These are phyloP conservation scores for Barbarea vulgaris DNA, from an alignment of 345 rosid species.

Conservation along the genomic window DNA sequence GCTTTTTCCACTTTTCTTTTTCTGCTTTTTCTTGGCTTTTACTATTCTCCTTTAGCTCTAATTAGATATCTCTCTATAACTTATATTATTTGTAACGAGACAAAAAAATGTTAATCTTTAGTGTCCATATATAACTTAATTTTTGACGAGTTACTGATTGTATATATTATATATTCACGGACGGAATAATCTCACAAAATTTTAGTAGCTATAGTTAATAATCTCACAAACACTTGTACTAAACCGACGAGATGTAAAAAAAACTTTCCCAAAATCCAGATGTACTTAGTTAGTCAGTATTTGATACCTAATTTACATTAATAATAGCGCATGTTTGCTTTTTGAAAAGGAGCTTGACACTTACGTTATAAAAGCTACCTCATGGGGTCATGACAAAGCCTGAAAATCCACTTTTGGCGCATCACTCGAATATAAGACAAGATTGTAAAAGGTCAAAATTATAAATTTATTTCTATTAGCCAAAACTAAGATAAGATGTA, in stretches of 20 bases:
- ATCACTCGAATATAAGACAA: neutral
- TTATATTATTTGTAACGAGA: too few relatives aligned
- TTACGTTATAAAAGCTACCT: neutral
- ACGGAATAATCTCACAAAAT: neutral
- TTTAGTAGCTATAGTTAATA: neutral
- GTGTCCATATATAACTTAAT: neutral
- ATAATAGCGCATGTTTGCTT: slow-evolving; percentile 9
- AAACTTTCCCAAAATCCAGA: neutral
- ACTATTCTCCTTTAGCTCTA: neutral
- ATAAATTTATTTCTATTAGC: neutral
- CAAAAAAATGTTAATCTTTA: neutral
- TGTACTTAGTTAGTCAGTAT: neutral
- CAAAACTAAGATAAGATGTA: neutral
- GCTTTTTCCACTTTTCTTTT: slow-evolving; percentile 13
- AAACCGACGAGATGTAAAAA: neutral
- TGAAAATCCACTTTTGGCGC: neutral
- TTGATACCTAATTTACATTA: neutral
- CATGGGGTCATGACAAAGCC: neutral
- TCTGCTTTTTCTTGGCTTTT: slow-evolving; percentile 22
- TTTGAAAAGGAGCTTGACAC: neutral
- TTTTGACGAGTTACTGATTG: neutral
- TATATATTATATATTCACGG: neutral
- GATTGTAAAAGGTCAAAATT: neutral
- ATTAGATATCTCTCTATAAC: neutral
- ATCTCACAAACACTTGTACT: too few relatives aligned